Percentiles rank a stretch among this genome's conserved stretches.
Evolutionary conservation across 805 yeast species (phyloP).

Genomic region (Sugiyamaella mastotermitis): DNA sequence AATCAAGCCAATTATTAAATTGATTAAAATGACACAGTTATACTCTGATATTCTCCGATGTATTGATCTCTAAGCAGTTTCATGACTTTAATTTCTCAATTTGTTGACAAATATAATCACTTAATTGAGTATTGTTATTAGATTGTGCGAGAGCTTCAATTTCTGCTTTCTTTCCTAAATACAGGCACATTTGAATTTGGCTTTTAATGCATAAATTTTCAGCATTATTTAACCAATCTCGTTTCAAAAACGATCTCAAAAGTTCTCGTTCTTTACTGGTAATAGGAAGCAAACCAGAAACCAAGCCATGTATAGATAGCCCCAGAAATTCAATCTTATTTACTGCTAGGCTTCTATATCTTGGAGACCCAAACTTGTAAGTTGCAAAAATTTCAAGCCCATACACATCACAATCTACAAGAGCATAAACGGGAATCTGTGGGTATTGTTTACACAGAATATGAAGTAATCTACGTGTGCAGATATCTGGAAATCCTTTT

Average conservation of each 20-base stretch:
- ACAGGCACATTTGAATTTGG: constrained; percentile 50
- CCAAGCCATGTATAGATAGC: constrained; percentile 36
- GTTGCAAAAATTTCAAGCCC: constrained; percentile 48
- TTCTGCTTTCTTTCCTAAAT: constrained; percentile 49
- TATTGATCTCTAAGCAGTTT: too few species aligned
- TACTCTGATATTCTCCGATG: too few species aligned
- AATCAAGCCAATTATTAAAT: too few species aligned
- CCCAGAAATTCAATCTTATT: constrained; percentile 34
- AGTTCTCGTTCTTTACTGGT: constrained; percentile 29
- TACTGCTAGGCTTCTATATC: not conserved
- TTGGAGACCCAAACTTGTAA: constrained; percentile 27
- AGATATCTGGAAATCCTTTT: constrained; percentile 59
- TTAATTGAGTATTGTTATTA: too few species aligned
- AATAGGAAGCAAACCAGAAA: constrained; percentile 26
- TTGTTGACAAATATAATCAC: too few species aligned
- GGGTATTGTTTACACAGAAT: constrained; percentile 28
- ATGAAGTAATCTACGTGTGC: constrained; percentile 41
- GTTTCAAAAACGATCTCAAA: constrained; percentile 28
- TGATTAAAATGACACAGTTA: too few species aligned
- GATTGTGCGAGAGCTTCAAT: too few species aligned
- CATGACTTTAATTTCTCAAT: too few species aligned
- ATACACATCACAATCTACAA: constrained; percentile 61
- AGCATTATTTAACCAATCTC: constrained; percentile 21
- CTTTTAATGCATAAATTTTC: constrained; percentile 26
- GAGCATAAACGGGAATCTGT: constrained; percentile 36